Evolutionary conservation across 2,329 filamentous ascomycete species (phyloP).

Genomic region (Epichloe brachyelytri): DNA sequence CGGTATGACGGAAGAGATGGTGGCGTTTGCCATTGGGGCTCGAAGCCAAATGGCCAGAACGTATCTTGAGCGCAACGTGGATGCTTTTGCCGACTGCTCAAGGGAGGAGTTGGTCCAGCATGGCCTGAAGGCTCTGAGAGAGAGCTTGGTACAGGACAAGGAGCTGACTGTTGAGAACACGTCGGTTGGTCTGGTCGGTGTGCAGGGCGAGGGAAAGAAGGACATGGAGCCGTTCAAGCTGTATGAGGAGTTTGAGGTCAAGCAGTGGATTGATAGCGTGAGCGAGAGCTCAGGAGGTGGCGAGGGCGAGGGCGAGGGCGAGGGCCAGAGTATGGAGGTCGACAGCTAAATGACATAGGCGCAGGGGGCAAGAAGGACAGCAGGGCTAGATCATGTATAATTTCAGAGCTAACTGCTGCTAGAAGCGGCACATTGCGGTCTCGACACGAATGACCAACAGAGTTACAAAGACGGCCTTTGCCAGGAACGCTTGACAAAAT

Average conservation of each 20-base stretch:
- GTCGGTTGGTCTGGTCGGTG: conserved; percentile 73
- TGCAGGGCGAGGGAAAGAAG: conserved; percentile 34
- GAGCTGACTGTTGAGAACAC: conserved; percentile 96
- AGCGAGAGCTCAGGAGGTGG: conserved; percentile 36
- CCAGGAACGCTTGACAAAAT: neutral
- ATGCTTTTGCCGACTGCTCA: conserved; percentile 62
- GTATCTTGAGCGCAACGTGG: conserved; percentile 86
- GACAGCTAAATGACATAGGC: conserved; percentile 18
- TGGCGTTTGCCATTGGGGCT: conserved; percentile 89
- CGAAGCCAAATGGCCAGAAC: conserved; percentile 95
- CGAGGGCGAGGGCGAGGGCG: conserved; percentile 20
- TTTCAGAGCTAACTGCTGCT: conserved; percentile 14
- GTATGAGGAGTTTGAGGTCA: conserved; percentile 79
- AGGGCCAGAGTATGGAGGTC: conserved; percentile 17
- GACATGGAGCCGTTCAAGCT: conserved; percentile 72
- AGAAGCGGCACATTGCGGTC: neutral
- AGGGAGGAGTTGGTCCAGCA: conserved; percentile 84
- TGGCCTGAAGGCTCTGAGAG: conserved; percentile 82
- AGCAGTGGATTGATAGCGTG: conserved; percentile 70
- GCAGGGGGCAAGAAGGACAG: neutral
- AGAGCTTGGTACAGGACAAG: conserved; percentile 92
- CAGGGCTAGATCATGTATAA: conserved; percentile 23
- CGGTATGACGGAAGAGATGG: conserved; percentile 94
- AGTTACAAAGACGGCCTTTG: neutral
- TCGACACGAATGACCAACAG: neutral